Percentiles rank a stretch among this genome's conserved stretches.
Evolutionary conservation across 345 rosid genomes (phyloP).

Genomic region (Triadica sebifera): DNA sequence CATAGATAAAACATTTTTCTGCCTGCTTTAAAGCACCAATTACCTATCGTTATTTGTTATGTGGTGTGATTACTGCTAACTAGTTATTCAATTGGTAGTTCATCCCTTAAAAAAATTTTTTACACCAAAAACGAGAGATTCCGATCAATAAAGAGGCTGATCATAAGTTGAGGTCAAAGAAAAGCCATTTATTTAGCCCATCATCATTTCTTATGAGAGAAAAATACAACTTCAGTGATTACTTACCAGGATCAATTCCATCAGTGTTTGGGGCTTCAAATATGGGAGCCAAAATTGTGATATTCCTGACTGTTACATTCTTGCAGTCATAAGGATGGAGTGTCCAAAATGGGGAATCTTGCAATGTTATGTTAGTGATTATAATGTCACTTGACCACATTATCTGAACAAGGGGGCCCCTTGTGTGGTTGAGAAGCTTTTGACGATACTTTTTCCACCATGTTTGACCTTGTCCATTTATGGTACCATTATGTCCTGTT

Average conservation of each 20-base stretch:
- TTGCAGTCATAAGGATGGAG: constrained; percentile 98
- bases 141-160: not conserved
- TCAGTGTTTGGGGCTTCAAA: constrained; percentile 91
- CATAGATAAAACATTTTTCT: not conserved
- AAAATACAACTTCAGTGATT: constrained; percentile 4
- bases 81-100: not conserved
- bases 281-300: constrained; percentile 83
- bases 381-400: constrained; percentile 93
- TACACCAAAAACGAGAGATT: not conserved
- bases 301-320: constrained; percentile 65
- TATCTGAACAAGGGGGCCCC: constrained; percentile 93
- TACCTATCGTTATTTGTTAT: not conserved
- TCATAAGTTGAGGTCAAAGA: constrained; percentile 5
- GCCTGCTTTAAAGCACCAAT: not conserved
- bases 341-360: constrained; percentile 96
- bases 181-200: not conserved
- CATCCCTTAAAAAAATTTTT: not conserved
- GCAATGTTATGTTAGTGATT: constrained; percentile 72
- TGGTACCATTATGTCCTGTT: constrained; percentile 92
- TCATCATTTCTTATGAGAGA: not conserved
- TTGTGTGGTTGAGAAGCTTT: constrained; percentile 88
- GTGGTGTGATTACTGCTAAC: not conserved
- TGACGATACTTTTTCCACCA: constrained; percentile 97
- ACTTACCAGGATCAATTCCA: constrained; percentile 93
- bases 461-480: constrained; percentile 89